phyloP scores from a whole-genome alignment of 208 protist species.

The Acanthamoeba quina region DNA sequence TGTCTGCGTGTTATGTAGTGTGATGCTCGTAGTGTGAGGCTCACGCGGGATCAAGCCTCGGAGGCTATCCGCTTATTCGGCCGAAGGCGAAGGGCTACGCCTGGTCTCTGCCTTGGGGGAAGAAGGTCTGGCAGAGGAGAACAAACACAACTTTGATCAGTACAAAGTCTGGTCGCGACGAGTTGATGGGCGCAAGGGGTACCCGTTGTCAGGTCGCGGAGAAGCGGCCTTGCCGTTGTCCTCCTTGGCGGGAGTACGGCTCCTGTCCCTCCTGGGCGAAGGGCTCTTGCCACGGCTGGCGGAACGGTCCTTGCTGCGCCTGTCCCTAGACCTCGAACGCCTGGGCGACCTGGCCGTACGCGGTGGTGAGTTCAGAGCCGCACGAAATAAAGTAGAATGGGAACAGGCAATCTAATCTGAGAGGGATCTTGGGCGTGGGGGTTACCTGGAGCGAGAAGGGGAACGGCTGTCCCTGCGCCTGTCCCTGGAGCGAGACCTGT shows the following conservation, averaged over 20 bases:
- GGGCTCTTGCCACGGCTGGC: neutral
- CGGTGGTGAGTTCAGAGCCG: too few species aligned
- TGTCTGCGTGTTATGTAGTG: neutral
- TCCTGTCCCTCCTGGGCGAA: conserved; percentile 36
- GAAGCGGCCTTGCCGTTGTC: neutral
- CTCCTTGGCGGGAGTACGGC: neutral
- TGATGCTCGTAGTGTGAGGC: too few species aligned
- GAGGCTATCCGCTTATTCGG: neutral
- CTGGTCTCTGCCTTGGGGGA: neutral
- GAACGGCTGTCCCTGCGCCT: neutral
- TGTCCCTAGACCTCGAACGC: neutral
- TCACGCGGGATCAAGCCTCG: neutral
- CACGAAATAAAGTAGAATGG: too few species aligned
- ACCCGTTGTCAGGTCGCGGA: neutral
- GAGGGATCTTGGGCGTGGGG: neutral
- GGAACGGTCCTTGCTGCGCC: neutral
- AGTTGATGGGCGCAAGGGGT: neutral
- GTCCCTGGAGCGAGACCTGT: neutral
- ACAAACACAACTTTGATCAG: neutral
- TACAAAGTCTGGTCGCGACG: too few species aligned
- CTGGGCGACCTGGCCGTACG: neutral
- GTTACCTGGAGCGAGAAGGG: conserved; percentile 27
- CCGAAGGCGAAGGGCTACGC: neutral
- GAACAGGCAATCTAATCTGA: too few species aligned
- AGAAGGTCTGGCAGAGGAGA: neutral